phyloP scores from a whole-genome alignment of 169 alveolate species.

The Plasmodium vivax region DNA sequence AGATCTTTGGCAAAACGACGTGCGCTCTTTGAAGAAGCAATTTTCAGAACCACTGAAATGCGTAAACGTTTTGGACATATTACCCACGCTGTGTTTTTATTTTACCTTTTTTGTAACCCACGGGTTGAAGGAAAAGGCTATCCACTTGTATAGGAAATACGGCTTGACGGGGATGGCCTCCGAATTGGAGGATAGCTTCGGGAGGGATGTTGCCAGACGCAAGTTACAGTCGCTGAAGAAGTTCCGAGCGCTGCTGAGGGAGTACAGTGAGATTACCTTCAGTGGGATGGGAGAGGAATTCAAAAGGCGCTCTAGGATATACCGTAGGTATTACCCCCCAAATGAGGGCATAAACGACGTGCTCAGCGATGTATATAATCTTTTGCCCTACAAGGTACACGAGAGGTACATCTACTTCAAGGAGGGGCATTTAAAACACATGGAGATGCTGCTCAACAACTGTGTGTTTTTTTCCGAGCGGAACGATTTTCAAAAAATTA shows the following conservation, averaged over 20 bases:
- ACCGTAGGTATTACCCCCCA: background rate
- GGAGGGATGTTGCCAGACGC: background rate
- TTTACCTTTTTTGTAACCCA: conserved; percentile 8
- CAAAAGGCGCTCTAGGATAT: no score
- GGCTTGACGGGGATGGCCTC: background rate
- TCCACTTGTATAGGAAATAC: background rate
- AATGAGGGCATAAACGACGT: background rate
- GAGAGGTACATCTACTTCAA: conserved; percentile 6
- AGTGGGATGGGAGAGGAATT: background rate
- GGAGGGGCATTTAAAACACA: conserved; percentile 32
- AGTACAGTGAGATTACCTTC: background rate
- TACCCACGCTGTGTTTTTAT: conserved; percentile 5
- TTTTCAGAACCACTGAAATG: background rate
- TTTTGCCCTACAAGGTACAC: conserved; percentile 1
- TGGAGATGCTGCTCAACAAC: background rate
- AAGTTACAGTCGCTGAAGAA: background rate
- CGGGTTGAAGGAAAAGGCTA: background rate
- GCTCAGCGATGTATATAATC: background rate
- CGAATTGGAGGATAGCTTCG: background rate
- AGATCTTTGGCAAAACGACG: background rate
- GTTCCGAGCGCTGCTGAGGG: background rate
- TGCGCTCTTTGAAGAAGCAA: background rate
- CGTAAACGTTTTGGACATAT: background rate
- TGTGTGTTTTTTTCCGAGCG: background rate
- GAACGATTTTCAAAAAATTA: background rate